Conservation (phyloP, 106 monocot species). For the Platanthera zijinensis region DNA sequence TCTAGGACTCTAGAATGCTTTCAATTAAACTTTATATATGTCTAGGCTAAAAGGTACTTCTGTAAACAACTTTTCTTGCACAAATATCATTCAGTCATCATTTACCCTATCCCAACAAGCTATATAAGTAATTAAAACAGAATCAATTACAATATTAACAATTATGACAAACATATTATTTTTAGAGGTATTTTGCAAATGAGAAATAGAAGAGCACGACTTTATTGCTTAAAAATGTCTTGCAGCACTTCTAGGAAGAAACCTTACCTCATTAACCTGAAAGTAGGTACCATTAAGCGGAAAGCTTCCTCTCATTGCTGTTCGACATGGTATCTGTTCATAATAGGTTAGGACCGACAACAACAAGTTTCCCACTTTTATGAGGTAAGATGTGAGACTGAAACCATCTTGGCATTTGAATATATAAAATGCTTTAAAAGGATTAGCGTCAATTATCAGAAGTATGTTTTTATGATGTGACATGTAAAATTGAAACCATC, state of each 20-base stretch:
- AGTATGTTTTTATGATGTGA: slow-evolving; percentile 15
- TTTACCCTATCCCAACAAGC: neutral
- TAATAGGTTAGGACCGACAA: neutral
- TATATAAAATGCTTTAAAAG: neutral
- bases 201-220: neutral
- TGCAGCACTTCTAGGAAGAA: neutral
- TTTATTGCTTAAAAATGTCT: neutral
- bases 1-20: neutral
- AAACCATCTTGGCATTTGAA: neutral
- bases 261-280: slow-evolving; percentile 26
- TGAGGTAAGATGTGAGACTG: neutral
- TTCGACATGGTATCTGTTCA: slow-evolving; percentile 26
- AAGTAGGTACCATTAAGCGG: slow-evolving; percentile 31
- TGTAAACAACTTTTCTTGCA: neutral
- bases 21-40: neutral
- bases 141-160: neutral
- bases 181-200: neutral
- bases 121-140: neutral
- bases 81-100: too few species aligned
- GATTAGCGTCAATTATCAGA: slow-evolving; percentile 23
- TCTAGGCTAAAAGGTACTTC: neutral
- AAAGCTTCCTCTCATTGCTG: slow-evolving; percentile 26
- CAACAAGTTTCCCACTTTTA: neutral
- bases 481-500: neutral
- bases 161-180: neutral